Conservation (phyloP, 2,329 filamentous ascomycete species). For the Elsinoe necatrix region DNA sequence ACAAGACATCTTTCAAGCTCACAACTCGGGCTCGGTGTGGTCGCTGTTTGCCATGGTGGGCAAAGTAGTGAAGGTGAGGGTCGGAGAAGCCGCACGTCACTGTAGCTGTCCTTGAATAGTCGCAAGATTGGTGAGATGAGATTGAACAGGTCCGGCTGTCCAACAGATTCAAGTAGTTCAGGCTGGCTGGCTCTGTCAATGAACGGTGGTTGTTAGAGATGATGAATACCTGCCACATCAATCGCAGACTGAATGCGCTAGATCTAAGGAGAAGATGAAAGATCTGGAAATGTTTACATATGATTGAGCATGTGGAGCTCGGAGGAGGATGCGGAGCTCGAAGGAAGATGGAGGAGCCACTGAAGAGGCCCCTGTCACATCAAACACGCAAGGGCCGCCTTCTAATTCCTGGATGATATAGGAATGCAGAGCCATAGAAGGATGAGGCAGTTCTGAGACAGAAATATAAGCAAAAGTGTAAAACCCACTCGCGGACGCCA, state of each 20-base stretch:
- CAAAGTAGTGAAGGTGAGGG: not conserved
- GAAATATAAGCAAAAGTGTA: not conserved
- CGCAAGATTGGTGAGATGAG: not conserved
- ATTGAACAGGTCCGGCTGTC: not conserved
- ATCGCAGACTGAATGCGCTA: not conserved
- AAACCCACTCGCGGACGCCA: not conserved
- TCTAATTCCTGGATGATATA: not conserved
- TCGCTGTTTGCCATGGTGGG: not conserved
- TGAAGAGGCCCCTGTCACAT: conserved; percentile 2
- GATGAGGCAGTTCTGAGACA: not conserved
- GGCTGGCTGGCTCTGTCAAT: not conserved
- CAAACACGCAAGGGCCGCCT: conserved; percentile 9
- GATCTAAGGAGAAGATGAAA: not conserved
- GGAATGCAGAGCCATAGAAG: not conserved
- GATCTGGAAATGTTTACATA: not conserved
- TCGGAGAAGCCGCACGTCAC: not conserved
- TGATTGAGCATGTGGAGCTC: not conserved
- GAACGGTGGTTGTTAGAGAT: not conserved
- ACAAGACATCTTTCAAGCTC: conserved; percentile 12
- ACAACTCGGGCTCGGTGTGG: conserved; percentile 23
- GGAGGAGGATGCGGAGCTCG: not conserved
- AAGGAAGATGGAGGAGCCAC: conserved; percentile 1
- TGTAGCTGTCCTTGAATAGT: not conserved
- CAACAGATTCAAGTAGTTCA: not conserved
- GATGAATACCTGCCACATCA: not conserved